Base-by-base conservation (phyloP, 139 green algal genomes). In the Chlamydomonas asymmetrica region DNA sequence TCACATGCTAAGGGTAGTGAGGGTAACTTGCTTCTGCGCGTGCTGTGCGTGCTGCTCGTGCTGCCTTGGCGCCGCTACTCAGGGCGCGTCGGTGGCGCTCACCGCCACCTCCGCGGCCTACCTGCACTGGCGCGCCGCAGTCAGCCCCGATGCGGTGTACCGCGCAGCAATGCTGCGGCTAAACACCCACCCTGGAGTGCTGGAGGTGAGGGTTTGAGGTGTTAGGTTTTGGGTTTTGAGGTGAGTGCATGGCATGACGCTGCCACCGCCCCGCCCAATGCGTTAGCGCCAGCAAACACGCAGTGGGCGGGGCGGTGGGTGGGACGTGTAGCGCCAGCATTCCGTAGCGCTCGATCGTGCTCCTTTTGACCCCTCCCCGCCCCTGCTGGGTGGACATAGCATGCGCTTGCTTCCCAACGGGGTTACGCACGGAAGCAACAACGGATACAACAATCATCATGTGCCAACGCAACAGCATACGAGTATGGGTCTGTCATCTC, bases 171-270 rank as follows among this genome's bases (percentile, higher is more conserved):
- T 94, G 80, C 27, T 87, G 29, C 76, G 61, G 32, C 80, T 95
- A 7, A 95, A 94, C 74, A 89, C 85, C 0, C 82, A 87, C 66
- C 85, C 90, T 0, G 88, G 82, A 16, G 76, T 91, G 63, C 73
- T 94, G 31, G 88, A 94, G 84, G 88, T 88, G 54, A 31, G 63
- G 66, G 56, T 39, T 29, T 4, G 56, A 39, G 29, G 27, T 13
- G 2, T 13, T 37, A 31, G 6, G 56, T 20, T n/a, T 37, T 13
- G 6, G n/a, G 54, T 27, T 62, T 13, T 35, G 54, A 16, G 45
- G 45, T 10, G 10, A 10, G 45, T 52, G 16, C 45, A 16, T 52
- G 10, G 10, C 10, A 10, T 52, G 45, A 52, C 45, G 16, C 45
- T 25, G 10, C 10, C 16, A 52, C 16, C 16, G 45, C 16, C 10